These are phyloP conservation scores for Penicillium sp. DNA, from an alignment of 2,329 filamentous ascomycete species.

Conservation along the genomic window DNA sequence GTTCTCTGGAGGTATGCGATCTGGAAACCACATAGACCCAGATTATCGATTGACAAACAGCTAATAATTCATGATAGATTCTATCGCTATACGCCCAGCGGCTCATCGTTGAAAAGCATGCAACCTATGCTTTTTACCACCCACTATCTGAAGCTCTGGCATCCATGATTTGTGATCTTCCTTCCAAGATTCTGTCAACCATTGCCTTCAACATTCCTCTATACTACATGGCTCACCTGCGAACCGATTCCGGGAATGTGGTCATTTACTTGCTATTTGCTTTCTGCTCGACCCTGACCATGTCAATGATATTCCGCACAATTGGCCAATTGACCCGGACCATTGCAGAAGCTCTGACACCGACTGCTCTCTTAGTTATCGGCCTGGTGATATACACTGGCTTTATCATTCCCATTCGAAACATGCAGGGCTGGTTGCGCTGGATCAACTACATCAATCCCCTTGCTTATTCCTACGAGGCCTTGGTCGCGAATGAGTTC, in stretches of 20 bases:
- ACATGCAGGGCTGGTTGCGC: constrained; percentile 66
- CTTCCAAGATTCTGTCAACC: not conserved
- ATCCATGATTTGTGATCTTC: not conserved
- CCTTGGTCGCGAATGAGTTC: constrained; percentile 88
- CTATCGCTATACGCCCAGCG: not conserved
- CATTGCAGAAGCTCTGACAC: not conserved
- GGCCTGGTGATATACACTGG: not conserved
- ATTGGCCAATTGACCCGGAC: not conserved
- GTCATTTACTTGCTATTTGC: not conserved
- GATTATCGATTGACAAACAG: not conserved
- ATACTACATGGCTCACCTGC: not conserved
- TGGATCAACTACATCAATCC: constrained; percentile 81
- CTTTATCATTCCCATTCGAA: not conserved
- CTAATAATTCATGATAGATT: not conserved
- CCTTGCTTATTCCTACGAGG: constrained; percentile 71
- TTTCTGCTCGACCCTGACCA: not conserved
- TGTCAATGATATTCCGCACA: not conserved
- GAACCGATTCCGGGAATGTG: not conserved
- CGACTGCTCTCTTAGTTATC: not conserved
- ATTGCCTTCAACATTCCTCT: not conserved
- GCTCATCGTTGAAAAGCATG: not conserved
- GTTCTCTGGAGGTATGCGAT: not conserved
- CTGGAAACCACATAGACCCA: not conserved
- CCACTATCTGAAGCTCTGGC: not conserved
- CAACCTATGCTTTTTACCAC: not conserved